phyloP scores from a whole-genome alignment of 139 green algal genomes.

The Pleodorina starrii region DNA sequence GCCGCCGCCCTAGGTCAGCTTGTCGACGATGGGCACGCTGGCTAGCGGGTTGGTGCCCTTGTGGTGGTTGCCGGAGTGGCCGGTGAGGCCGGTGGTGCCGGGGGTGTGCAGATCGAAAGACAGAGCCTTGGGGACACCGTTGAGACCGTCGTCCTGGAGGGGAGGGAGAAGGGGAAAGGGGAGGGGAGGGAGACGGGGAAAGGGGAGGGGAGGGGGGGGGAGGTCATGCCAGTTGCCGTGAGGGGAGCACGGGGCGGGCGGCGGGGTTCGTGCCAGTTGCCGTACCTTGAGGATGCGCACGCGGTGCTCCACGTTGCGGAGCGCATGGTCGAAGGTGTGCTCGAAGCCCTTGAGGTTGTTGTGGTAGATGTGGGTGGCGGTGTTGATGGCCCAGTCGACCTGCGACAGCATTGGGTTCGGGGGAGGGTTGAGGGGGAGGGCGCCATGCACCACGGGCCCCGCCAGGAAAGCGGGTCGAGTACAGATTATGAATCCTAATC shows the following conservation, averaged over 20 bases:
- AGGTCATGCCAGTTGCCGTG: background rate
- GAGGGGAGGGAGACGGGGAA: background rate
- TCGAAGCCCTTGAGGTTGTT: constrained; percentile 50
- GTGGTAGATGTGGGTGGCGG: constrained; percentile 36
- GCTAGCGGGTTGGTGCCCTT: background rate
- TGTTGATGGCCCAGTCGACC: constrained; percentile 46
- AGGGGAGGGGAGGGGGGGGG: too few relatives aligned
- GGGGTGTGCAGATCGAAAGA: constrained; percentile 20
- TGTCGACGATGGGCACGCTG: background rate
- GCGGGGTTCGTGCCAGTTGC: background rate
- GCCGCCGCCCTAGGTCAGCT: background rate
- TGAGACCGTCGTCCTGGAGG: constrained; percentile 20
- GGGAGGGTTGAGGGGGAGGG: background rate
- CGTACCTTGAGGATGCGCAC: constrained; percentile 44
- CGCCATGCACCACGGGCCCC: too few relatives aligned
- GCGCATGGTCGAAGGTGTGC: constrained; percentile 30
- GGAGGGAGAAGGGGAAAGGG: background rate
- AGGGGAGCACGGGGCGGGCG: background rate
- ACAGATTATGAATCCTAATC: too few relatives aligned
- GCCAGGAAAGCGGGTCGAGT: too few relatives aligned
- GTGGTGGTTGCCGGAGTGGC: background rate
- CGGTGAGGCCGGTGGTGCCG: background rate
- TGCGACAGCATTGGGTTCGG: background rate
- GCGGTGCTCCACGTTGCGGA: constrained; percentile 33
- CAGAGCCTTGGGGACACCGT: constrained; percentile 27